Evolutionary conservation across 2,329 filamentous ascomycete genomes (phyloP), one percentile per base, ranked within the genome.

Genomic region (Cryphonectria carpinicola): DNA sequence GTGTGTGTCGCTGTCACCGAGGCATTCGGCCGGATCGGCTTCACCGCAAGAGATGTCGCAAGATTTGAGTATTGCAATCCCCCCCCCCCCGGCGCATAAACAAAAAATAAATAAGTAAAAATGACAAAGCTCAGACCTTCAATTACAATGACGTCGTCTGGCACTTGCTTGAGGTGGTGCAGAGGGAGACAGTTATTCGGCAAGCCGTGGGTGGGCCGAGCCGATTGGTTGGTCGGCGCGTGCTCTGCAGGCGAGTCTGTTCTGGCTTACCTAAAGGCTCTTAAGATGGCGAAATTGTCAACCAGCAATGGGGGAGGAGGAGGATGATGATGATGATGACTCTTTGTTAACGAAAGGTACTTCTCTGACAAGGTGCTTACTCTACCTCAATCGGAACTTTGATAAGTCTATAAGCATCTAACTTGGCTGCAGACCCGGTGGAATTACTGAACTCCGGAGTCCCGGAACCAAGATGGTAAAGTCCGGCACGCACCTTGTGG

Each of bases 1-100:
- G 17, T 52, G 17, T 52, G 17, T 35, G 43, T 65, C 63, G 63
- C 63, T 49, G 19, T 65, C 63, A 37, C 63, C 63, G 62, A 49
- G 4, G 25, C 19, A 32, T 32, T 35, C n/a, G 43, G 17, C 28
- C 28, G 10, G 17, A 19, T 52, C 63, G 63, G 63, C 43, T 52
- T 49, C 41, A 65, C 43, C 63, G 63, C 43, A 52, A 46, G 17
- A 64, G 13, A 35, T 28, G 22, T 65, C 63, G 43, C 43, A 22
- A 52, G 17, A 39, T 14, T 14, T 37, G 41, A 52, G 17, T 5
- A 52, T n/a, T n/a, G n/a, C n/a, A n/a, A n/a, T n/a, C n/a, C n/a
- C n/a, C n/a, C n/a, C n/a, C n/a, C n/a, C n/a, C n/a, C n/a, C 41
- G 60, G 61, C 25, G n/a, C 61, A 39, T 13, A 25, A 28, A 43